Evolutionary conservation across 2,329 filamentous ascomycete genomes (phyloP), one percentile per base, ranked within the genome.

Genomic region (Scolecobasidium constrictum): DNA sequence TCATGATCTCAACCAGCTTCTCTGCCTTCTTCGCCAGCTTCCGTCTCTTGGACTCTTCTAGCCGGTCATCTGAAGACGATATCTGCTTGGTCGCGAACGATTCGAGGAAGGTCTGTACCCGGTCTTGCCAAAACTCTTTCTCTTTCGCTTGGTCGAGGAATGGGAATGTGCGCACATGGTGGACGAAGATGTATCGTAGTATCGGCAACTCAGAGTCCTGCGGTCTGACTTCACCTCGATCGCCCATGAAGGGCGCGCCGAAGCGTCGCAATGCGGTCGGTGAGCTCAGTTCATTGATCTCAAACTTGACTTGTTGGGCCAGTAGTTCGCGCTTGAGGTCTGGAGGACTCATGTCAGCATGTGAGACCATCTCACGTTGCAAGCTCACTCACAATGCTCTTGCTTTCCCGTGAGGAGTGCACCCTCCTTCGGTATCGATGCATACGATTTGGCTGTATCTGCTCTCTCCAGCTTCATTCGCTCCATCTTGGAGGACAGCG

Each of bases 101-200:
- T 62, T 96, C 88, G 18, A 98, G 73, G 57, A 98, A 98, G 86
- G 93, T 53, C 34, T 98, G 92, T 47, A 98, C 69, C 62, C 94
- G 96, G 59, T 96, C 87, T 66, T 98, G 92, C 92, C 92, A 98
- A 57, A 98, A 98, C 65, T 98, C 92, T 73, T 96, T 94, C 73
- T 98, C 92, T 56, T 78, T 83, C 17, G 92, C 92, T 70, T 94
- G 86, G 64, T 98, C 87, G 49, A 98, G 75, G 58, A 98, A 98
- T 1, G 92, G 92, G 55, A 98, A 98, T 55, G 96, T 93, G 56
- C 92, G 86, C 46, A 98, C 79, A 78, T 96, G 88, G 59, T 96
- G 83, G 43, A 96, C 92, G 59, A 98, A 98, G 56, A 98, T 94
- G 66, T 92, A 96, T 50, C 92, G 78, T 48, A 98, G 71, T 48